phyloP scores from a whole-genome alignment of 768 basidiomycete genomes.

The Russula brevipes region DNA sequence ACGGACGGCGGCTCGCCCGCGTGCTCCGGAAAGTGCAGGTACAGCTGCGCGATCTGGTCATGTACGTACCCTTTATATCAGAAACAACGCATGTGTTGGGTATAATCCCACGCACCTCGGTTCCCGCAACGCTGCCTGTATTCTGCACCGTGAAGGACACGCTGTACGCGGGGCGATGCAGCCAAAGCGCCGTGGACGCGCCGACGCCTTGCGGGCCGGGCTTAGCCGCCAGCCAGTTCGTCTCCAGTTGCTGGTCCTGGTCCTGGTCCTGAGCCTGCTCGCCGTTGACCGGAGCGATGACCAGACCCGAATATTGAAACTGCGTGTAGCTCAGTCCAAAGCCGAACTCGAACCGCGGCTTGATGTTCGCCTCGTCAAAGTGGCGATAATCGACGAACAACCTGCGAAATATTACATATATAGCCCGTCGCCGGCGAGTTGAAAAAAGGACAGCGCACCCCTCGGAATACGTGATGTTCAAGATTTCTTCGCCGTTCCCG shows the following conservation, averaged over 20 bases:
- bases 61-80: too few species aligned
- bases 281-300: constrained; percentile 38
- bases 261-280: too few species aligned
- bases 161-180: constrained; percentile 58
- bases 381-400: constrained; percentile 35
- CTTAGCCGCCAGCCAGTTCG: constrained; percentile 56
- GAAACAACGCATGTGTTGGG: too few species aligned
- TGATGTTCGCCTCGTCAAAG: constrained; percentile 55
- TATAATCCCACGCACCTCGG: constrained; percentile 42
- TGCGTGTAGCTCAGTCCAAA: constrained; percentile 84
- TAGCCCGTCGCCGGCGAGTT: background rate
- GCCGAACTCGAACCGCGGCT: constrained; percentile 84
- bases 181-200: constrained; percentile 61
- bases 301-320: constrained; percentile 64
- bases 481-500: background rate
- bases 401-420: background rate
- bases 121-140: constrained; percentile 53
- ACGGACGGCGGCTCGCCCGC: constrained; percentile 68
- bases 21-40: constrained; percentile 59
- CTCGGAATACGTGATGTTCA: constrained; percentile 25
- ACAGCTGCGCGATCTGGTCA: constrained; percentile 64
- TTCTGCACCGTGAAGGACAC: constrained; percentile 66
- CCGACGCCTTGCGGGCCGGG: constrained; percentile 52
- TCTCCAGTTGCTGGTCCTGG: constrained; percentile 37
- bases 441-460: constrained; percentile 25